Evolutionary conservation across 495 filamentous ascomycete genomes (phyloP).

Genomic region (Penicillium longicatenatum): DNA sequence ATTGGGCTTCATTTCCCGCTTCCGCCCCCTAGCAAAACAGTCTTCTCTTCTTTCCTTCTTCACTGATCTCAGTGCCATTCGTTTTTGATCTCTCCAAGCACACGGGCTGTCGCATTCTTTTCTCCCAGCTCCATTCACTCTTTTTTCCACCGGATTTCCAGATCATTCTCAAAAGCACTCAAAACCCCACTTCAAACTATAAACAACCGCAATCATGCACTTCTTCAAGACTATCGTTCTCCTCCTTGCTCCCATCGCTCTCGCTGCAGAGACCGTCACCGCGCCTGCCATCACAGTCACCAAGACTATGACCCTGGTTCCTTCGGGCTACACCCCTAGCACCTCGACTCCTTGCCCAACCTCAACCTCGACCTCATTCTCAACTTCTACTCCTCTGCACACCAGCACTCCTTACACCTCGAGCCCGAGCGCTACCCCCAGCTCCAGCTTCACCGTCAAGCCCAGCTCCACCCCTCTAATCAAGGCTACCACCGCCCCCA

Average conservation of each 20-base stretch:
- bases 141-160: conserved; percentile 15
- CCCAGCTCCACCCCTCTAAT: conserved; percentile 4
- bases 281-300: conserved; percentile 19
- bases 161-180: conserved; percentile 9
- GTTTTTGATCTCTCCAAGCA: conserved; percentile 20
- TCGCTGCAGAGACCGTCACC: conserved; percentile 32
- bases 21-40: conserved; percentile 15
- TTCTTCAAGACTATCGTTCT: conserved; percentile 39
- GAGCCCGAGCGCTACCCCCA: neutral
- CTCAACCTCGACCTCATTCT: conserved; percentile 21
- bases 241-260: conserved; percentile 35
- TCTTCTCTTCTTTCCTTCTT: conserved; percentile 18
- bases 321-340: conserved; percentile 31
- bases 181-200: conserved; percentile 8
- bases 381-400: conserved; percentile 17
- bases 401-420: conserved; percentile 24
- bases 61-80: conserved; percentile 35
- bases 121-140: conserved; percentile 41
- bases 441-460: conserved; percentile 4
- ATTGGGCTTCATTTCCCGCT: conserved; percentile 21
- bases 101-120: conserved; percentile 45
- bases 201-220: conserved; percentile 31
- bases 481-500: neutral
- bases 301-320: conserved; percentile 36
- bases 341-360: conserved; percentile 23